Evolutionary conservation across 108 stramenopile species (phyloP).

Genomic region (Cylindrotheca fusiformis): DNA sequence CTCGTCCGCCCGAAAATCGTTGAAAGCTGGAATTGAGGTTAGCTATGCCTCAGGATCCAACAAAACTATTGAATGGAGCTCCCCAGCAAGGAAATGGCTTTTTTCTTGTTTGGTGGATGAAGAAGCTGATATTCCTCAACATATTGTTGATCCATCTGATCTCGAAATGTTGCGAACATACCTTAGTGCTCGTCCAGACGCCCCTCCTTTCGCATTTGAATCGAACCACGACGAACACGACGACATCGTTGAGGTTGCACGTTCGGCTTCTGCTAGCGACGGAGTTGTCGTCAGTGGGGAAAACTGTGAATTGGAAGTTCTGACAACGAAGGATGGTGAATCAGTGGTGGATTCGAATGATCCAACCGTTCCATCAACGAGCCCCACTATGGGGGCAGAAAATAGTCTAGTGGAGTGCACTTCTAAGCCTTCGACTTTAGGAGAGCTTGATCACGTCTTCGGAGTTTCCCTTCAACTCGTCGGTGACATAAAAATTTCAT

Average conservation of each 20-base stretch:
- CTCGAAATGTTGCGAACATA: slow-evolving; percentile 28
- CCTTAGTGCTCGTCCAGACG: slow-evolving; percentile 21
- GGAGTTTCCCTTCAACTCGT: slow-evolving; percentile 3
- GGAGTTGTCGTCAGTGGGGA: slow-evolving; percentile 8
- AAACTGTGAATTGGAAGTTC: slow-evolving; percentile 4
- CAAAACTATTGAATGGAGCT: slow-evolving; percentile 52
- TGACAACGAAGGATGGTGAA: slow-evolving; percentile 1
- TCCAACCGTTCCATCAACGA: background rate
- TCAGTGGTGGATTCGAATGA: background rate
- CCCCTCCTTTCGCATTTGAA: no score
- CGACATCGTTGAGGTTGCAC: slow-evolving; percentile 33
- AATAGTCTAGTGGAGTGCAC: no score
- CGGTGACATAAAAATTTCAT: slow-evolving; percentile 33
- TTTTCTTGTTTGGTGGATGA: slow-evolving; percentile 57
- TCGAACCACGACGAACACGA: slow-evolving; percentile 31
- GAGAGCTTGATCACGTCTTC: slow-evolving; percentile 43
- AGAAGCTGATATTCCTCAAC: slow-evolving; percentile 33
- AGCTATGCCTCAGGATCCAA: slow-evolving; percentile 41
- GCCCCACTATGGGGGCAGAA: no score
- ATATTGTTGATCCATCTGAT: slow-evolving; percentile 37
- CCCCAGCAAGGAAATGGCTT: slow-evolving; percentile 62
- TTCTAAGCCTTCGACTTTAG: no score
- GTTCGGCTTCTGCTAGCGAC: slow-evolving; percentile 1
- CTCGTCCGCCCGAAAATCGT: slow-evolving; percentile 42
- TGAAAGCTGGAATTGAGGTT: slow-evolving; percentile 44